phyloP scores from a whole-genome alignment of 2,329 filamentous ascomycete species.

The Curvularia spicifera region DNA sequence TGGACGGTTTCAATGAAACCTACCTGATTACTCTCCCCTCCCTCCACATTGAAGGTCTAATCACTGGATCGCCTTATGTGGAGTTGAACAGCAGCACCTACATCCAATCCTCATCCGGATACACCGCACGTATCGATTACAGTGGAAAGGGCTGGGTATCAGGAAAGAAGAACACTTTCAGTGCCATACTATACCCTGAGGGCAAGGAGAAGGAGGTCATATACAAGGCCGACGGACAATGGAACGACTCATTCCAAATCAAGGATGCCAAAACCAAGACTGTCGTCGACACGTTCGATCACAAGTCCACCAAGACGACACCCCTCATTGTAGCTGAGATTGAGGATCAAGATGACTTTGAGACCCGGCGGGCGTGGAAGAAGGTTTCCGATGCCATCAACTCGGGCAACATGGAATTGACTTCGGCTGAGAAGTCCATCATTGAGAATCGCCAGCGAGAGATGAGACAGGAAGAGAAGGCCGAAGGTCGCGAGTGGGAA shows the following conservation, averaged over 20 bases:
- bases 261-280: slow-evolving; percentile 65
- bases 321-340: slow-evolving; percentile 74
- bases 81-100: slow-evolving; percentile 86
- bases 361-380: slow-evolving; percentile 86
- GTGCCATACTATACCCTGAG: slow-evolving; percentile 73
- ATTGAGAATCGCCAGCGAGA: slow-evolving; percentile 90
- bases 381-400: slow-evolving; percentile 83
- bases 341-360: slow-evolving; percentile 82
- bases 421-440: slow-evolving; percentile 78
- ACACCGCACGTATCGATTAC: slow-evolving; percentile 89
- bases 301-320: slow-evolving; percentile 60
- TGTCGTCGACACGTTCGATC: slow-evolving; percentile 55
- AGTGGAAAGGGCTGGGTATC: slow-evolving; percentile 92
- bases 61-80: slow-evolving; percentile 85
- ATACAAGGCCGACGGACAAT: slow-evolving; percentile 88
- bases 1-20: slow-evolving; percentile 71
- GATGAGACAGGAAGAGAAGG: slow-evolving; percentile 74
- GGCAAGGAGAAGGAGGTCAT: slow-evolving; percentile 73
- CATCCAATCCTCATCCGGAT: slow-evolving; percentile 86
- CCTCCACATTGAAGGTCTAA: slow-evolving; percentile 91
- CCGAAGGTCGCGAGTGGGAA: slow-evolving; percentile 79
- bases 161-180: slow-evolving; percentile 93
- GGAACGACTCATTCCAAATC: slow-evolving; percentile 83
- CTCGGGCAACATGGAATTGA: slow-evolving; percentile 82
- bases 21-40: slow-evolving; percentile 92